phyloP scores from a whole-genome alignment of 495 filamentous ascomycete genomes.

The Barbatosphaeria neglecta region DNA sequence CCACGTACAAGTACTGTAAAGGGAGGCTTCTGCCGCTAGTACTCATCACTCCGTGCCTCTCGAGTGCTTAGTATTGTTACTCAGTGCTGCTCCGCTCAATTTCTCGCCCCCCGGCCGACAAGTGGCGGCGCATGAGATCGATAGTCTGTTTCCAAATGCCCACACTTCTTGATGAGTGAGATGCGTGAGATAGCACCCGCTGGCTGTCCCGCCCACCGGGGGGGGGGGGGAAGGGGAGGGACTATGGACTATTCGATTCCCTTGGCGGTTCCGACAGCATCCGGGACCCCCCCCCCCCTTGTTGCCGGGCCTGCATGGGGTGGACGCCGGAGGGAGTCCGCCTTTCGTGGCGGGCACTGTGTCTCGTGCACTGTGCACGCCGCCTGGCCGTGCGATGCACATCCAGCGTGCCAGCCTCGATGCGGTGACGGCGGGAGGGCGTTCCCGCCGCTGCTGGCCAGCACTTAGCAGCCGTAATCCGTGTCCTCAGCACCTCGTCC shows the following conservation, averaged over 20 bases:
- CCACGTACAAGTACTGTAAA: no score
- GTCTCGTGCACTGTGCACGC: neutral
- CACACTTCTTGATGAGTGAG: constrained; percentile 1
- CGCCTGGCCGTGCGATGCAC: no score
- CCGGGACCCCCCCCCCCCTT: neutral
- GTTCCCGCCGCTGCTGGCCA: neutral
- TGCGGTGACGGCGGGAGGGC: neutral
- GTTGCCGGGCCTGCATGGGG: neutral
- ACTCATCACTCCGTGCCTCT: neutral
- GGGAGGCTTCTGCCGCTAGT: neutral
- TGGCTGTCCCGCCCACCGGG: neutral
- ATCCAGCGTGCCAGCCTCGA: neutral
- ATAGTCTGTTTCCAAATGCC: neutral
- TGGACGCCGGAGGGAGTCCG: no score
- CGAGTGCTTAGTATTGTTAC: neutral
- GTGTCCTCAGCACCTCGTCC: no score
- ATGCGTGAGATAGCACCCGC: neutral
- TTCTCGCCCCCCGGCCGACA: neutral
- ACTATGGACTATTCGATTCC: no score
- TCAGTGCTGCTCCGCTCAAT: no score
- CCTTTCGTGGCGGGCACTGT: neutral
- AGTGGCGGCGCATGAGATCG: neutral
- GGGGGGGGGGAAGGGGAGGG: no score
- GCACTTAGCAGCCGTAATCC: neutral
- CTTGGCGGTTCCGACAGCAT: neutral